Percentiles rank a stretch among this genome's conserved stretches.
phyloP scores from a whole-genome alignment of 495 filamentous ascomycete species.

The Hypoxylon perforatum region DNA sequence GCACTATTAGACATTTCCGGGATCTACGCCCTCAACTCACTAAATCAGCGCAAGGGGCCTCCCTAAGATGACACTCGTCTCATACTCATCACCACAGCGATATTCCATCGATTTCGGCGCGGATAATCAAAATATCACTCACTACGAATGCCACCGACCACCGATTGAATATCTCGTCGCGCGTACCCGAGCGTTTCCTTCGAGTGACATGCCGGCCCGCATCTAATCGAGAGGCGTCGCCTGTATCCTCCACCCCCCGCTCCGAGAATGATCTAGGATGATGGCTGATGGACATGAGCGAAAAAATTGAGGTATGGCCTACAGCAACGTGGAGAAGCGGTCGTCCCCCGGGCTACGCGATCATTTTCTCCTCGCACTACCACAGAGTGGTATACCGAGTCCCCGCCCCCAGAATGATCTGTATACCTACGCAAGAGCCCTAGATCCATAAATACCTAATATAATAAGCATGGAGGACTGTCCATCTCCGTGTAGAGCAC shows the following conservation, averaged over 20 bases:
- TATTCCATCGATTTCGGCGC: conserved; percentile 8
- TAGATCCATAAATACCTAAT: neutral
- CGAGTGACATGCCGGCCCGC: conserved; percentile 31
- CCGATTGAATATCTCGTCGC: conserved; percentile 11
- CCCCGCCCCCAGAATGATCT: neutral
- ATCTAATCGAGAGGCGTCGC: conserved; percentile 41
- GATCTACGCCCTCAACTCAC: conserved; percentile 44
- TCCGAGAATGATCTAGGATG: conserved; percentile 28
- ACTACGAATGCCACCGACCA: neutral
- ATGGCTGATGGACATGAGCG: conserved; percentile 16
- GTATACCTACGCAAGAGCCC: conserved; percentile 2
- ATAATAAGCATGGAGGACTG: conserved; percentile 18
- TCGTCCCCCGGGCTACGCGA: neutral
- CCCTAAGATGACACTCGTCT: conserved; percentile 38
- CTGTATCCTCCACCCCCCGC: conserved; percentile 39
- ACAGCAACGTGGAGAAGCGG: conserved; percentile 1
- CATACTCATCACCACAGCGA: conserved; percentile 29
- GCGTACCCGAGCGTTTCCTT: conserved; percentile 22
- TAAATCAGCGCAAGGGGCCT: conserved; percentile 41
- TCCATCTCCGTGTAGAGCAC: conserved; percentile 6
- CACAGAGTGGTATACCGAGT: conserved; percentile 11
- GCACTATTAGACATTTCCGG: conserved; percentile 40
- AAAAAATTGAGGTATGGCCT: conserved; percentile 14
- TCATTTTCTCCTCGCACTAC: neutral
- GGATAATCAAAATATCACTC: conserved; percentile 12